Evolutionary conservation across 495 filamentous ascomycete genomes (phyloP).

Genomic region (Oleoguttula mirabilis): DNA sequence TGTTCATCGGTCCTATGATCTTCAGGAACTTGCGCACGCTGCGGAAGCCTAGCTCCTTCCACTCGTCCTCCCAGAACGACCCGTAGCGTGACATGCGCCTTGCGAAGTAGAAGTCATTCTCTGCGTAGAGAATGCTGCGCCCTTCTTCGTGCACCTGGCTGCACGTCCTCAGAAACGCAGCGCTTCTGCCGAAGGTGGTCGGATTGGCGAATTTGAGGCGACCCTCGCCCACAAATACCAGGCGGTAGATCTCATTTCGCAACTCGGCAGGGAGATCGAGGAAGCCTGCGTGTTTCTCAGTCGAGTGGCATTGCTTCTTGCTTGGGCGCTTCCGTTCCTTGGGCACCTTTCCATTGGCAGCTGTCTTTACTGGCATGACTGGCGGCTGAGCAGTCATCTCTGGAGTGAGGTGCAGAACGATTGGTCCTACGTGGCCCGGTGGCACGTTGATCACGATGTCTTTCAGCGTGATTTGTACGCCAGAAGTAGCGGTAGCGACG

Average conservation of each 20-base stretch:
- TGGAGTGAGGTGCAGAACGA: conserved; percentile 16
- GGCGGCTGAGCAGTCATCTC: not conserved
- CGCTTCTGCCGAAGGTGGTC: conserved; percentile 24
- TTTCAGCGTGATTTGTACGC: not conserved
- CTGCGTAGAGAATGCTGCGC: conserved; percentile 27
- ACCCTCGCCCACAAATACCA: conserved; percentile 19
- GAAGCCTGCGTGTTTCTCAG: conserved; percentile 22
- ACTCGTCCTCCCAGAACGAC: conserved; percentile 18
- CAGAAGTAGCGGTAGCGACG: not conserved
- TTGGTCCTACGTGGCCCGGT: conserved; percentile 24
- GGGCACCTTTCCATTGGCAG: not conserved
- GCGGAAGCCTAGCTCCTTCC: conserved; percentile 26
- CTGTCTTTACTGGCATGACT: not conserved
- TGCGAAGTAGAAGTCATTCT: conserved; percentile 29
- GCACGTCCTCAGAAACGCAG: conserved; percentile 29
- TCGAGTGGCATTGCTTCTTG: conserved; percentile 3
- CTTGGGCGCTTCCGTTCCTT: not conserved
- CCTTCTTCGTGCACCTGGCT: conserved; percentile 26
- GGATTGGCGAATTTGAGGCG: conserved; percentile 18
- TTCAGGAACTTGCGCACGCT: conserved; percentile 24
- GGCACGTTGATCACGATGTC: conserved; percentile 26
- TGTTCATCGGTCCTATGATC: conserved; percentile 24
- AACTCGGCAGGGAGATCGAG: conserved; percentile 29
- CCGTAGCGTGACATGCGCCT: conserved; percentile 10
- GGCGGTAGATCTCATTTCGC: conserved; percentile 29